Evolutionary conservation across 768 basidiomycete genomes (phyloP).

Genomic region (Termitomyces sp.): DNA sequence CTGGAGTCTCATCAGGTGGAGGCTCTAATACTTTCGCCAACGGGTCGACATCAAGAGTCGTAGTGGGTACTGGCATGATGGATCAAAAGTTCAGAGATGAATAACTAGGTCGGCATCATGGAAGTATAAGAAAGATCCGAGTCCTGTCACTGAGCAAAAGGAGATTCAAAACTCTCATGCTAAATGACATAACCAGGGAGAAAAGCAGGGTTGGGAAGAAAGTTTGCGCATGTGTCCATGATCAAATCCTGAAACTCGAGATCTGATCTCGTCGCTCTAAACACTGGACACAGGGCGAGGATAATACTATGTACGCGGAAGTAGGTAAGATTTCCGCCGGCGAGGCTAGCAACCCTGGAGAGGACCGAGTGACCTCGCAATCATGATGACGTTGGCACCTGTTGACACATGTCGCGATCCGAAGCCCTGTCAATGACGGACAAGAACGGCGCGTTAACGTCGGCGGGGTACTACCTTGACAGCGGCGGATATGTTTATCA

Average conservation of each 20-base stretch:
- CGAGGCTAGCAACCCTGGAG: background rate
- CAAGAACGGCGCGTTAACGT: too few species aligned
- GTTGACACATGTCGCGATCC: too few species aligned
- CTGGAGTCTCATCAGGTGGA: constrained; percentile 46
- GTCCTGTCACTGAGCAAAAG: constrained; percentile 2
- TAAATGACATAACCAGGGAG: constrained; percentile 13
- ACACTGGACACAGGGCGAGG: background rate
- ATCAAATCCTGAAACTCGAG: background rate
- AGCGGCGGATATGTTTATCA: background rate
- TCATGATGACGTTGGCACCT: too few species aligned
- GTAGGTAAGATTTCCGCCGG: background rate
- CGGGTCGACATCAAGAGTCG: constrained; percentile 41
- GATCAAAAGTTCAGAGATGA: background rate
- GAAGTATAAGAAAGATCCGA: constrained; percentile 9
- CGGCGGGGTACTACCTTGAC: background rate
- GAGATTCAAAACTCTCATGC: constrained; percentile 10
- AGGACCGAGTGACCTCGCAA: background rate
- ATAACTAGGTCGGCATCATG: background rate
- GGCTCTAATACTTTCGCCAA: constrained; percentile 46
- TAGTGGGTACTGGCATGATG: constrained; percentile 5
- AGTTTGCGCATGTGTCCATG: constrained; percentile 3
- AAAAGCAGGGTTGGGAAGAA: constrained; percentile 8
- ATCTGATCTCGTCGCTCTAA: constrained; percentile 1
- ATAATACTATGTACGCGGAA: background rate
- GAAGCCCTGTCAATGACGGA: background rate